phyloP scores from a whole-genome alignment of 73 alveolate species.

The Symbiodinium pilosum region DNA sequence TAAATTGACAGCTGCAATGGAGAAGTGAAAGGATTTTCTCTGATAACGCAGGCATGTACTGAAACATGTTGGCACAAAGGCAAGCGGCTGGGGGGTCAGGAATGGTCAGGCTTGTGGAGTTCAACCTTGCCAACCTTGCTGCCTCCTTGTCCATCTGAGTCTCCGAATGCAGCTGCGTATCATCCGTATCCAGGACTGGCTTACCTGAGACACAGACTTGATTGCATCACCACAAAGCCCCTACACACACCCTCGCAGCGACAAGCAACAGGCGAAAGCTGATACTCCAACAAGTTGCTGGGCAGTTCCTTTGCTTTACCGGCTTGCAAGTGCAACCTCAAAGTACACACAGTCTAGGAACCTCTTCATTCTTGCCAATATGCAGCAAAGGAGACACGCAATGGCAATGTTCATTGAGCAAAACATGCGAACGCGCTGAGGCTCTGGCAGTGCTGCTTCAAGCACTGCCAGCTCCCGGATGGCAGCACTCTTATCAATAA shows the following conservation, averaged over 20 bases:
- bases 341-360: neutral
- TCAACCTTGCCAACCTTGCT: neutral
- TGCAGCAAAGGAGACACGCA: neutral
- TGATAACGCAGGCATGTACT: no score
- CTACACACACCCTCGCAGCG: neutral
- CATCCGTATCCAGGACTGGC: neutral
- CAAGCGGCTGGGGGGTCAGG: neutral
- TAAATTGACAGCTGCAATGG: no score
- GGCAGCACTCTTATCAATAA: neutral
- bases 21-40: no score
- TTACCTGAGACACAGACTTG: no score
- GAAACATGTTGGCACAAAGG: neutral
- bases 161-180: neutral
- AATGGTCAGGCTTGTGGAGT: neutral
- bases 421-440: no score
- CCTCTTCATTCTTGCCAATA: neutral
- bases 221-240: neutral
- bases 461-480: neutral
- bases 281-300: no score
- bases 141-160: neutral
- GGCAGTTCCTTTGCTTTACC: no score
- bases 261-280: neutral
- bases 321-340: neutral
- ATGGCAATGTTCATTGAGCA: no score
- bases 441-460: neutral